phyloP scores from a whole-genome alignment of 306 rosid genomes.

The Vicia villosa region DNA sequence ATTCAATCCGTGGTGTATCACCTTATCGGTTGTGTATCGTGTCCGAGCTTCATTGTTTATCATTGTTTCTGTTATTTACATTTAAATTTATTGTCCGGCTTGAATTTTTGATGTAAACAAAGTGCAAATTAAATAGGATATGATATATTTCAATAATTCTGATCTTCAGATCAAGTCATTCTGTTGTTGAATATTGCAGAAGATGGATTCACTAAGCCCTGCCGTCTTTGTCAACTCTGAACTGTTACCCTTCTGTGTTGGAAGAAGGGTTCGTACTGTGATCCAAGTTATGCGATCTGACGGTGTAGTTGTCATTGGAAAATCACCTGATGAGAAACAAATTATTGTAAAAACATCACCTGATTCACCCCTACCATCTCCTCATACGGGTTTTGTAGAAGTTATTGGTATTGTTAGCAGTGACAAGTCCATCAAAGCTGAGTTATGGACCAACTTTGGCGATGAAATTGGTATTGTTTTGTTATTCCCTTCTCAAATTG shows the following conservation, averaged over 20 bases:
- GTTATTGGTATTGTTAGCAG: conserved; percentile 81
- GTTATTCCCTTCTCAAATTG: conserved; percentile 9
- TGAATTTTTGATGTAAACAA: no score
- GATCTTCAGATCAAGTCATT: background rate
- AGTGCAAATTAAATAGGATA: background rate
- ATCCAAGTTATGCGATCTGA: conserved; percentile 68
- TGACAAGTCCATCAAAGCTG: conserved; percentile 74
- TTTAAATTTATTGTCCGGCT: background rate
- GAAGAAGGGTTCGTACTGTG: conserved; percentile 75
- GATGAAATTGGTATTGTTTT: conserved; percentile 62
- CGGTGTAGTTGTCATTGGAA: conserved; percentile 60
- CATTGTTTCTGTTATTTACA: background rate
- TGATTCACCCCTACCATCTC: conserved; percentile 39
- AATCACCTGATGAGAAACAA: conserved; percentile 75
- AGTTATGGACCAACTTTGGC: conserved; percentile 85
- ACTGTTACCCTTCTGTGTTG: conserved; percentile 57
- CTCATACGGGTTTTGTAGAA: conserved; percentile 73
- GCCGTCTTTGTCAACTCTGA: conserved; percentile 79
- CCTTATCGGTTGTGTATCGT: no score
- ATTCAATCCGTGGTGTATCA: no score
- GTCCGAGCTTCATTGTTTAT: no score
- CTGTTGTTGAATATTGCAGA: conserved; percentile 49
- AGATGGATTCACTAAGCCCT: conserved; percentile 79
- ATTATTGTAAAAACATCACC: conserved; percentile 59
- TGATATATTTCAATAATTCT: background rate